Base-by-base conservation (phyloP, 140 eudicot genomes). In the Senecio squalidus region DNA sequence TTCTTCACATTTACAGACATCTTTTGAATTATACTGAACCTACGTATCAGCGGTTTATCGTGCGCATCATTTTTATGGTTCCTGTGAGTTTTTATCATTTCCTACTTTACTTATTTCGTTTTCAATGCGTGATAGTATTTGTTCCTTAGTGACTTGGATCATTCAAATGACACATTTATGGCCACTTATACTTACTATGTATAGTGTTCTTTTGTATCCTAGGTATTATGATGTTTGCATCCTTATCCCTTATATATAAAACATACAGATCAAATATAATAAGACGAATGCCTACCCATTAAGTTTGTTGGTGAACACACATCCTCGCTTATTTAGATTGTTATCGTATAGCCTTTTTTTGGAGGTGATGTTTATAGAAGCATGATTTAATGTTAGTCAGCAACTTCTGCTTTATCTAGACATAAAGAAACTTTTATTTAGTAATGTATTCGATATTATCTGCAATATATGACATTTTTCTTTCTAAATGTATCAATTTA, bases 61-160 rank as follows among this genome's bases (percentile, higher is more conserved):
- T 89, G 48, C 89, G 97, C 58, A 89, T 89, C 62, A 78, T 89
- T 68, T 89, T 89, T 46, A 89, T 89, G 97, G 95, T 89, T 68
- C 97, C 97, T 27, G 97, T 89, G 74, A 89, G 97, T 85, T 58
- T 21, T 40, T 20, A 52, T 60, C 64, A 25, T 8, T 56, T 23
- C n/a, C 3, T 15, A 40, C 39, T 2, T 4, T 33, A 5, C 39
- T 5, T 33, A 5, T 33, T 11, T 6, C 10, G 39, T 4, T 33
- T 2, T 33, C 39, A 33, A 5, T 33, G 39, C 4, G 4, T 0
- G 46, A 23, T 34, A 3, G 46, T 29, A 11, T 46, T 33, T 6
- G 7, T 33, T 6, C 2, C 1, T 33, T 33, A 33, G 39, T 18
- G 41, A 27, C 22, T 20, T 39, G 1, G 71, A 20, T 30, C 33